Percentiles rank a stretch among this genome's conserved stretches.
Conservation (phyloP, 164 flowering plant species). For the Saururus chinensis region DNA sequence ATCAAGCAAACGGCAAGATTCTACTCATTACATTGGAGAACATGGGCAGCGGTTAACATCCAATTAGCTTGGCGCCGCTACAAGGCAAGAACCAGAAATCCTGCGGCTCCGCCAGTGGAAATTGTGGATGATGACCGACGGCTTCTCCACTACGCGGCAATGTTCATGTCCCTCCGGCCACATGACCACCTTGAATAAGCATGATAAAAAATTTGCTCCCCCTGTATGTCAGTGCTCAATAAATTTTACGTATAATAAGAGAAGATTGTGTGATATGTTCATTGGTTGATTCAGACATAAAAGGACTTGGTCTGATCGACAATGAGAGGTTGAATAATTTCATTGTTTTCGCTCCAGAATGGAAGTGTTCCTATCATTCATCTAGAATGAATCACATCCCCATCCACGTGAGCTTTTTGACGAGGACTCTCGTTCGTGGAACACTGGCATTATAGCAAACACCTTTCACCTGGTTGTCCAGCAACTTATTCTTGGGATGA, state of each 20-base stretch:
- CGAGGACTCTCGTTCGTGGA: no score
- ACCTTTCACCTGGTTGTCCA: no score
- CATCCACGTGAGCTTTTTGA: no score
- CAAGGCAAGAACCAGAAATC: slow-evolving; percentile 41
- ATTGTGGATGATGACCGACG: slow-evolving; percentile 42
- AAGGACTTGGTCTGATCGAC: neutral
- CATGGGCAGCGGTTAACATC: slow-evolving; percentile 90
- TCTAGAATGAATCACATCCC: no score
- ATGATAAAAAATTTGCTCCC: no score
- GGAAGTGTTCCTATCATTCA: no score
- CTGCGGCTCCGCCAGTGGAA: slow-evolving; percentile 19
- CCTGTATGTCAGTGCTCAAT: neutral
- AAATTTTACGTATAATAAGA: neutral
- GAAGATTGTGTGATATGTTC: neutral
- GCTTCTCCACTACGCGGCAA: slow-evolving; percentile 67
- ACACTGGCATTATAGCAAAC: no score
- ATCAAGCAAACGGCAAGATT: slow-evolving; percentile 74
- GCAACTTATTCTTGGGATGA: no score
- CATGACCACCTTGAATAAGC: slow-evolving; percentile 82
- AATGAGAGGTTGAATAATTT: neutral
- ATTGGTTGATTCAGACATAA: neutral
- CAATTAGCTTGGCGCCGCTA: slow-evolving; percentile 78
- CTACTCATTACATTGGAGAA: slow-evolving; percentile 85
- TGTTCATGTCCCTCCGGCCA: slow-evolving; percentile 82
- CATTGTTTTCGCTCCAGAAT: neutral